phyloP scores from a whole-genome alignment of 2,329 filamentous ascomycete genomes.

The Xylariaceae sp. region DNA sequence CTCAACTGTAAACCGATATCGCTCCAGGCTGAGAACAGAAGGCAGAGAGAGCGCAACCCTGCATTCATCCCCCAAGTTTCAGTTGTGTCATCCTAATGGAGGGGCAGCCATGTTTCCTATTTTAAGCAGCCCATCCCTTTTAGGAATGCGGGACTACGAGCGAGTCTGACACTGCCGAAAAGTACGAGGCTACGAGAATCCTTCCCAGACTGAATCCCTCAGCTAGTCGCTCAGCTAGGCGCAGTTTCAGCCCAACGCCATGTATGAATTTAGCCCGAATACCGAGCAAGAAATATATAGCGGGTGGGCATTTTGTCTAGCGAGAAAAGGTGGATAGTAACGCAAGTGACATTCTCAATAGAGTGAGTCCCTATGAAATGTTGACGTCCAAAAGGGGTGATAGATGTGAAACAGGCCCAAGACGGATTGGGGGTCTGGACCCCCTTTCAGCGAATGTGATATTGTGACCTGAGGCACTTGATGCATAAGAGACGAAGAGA shows the following conservation, averaged over 20 bases:
- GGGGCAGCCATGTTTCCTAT: constrained; percentile 13
- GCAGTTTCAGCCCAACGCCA: background rate
- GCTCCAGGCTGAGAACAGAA: no score
- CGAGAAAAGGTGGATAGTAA: no score
- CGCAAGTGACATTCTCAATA: no score
- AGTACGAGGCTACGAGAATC: background rate
- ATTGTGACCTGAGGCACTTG: constrained; percentile 3
- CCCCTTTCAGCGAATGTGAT: constrained; percentile 5
- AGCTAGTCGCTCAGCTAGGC: background rate
- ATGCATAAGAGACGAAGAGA: constrained; percentile 1
- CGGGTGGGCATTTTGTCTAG: no score
- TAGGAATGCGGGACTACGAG: constrained; percentile 12
- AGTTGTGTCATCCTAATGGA: constrained; percentile 12
- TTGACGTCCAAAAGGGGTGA: no score
- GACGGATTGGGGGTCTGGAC: constrained; percentile 2
- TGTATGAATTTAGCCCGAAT: no score
- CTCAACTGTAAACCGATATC: no score
- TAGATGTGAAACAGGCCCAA: no score
- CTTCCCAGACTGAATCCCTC: background rate
- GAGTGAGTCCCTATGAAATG: no score
- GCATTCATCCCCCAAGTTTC: constrained; percentile 16
- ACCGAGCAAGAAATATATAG: no score
- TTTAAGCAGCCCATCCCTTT: constrained; percentile 13
- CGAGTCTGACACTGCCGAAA: background rate
- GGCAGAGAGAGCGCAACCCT: constrained; percentile 10